These are phyloP conservation scores for Heliamphora pulchella DNA, from an alignment of 179 eudicot species.

Conservation along the genomic window DNA sequence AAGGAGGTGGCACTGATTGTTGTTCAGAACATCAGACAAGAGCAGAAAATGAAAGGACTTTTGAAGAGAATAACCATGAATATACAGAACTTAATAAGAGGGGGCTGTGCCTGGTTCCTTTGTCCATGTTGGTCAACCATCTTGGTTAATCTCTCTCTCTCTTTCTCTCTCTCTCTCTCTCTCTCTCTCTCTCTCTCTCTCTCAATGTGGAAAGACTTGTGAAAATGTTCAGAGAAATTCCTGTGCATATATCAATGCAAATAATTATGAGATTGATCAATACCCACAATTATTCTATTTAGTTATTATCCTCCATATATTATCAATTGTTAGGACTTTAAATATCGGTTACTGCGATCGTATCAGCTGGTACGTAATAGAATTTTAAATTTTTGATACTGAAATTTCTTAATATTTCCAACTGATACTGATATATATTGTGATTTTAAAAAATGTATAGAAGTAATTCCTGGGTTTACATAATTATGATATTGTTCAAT, in stretches of 20 bases:
- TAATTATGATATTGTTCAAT: no score
- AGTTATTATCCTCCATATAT: background rate
- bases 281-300: background rate
- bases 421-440: no score
- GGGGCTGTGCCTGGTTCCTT: constrained; percentile 44
- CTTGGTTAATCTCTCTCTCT: constrained; percentile 17
- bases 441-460: no score
- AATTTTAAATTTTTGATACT: no score
- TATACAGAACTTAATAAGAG: constrained; percentile 29
- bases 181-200: constrained; percentile 6
- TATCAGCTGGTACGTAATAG: no score
- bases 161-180: constrained; percentile 12
- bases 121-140: constrained; percentile 33
- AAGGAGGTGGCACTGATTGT: constrained; percentile 12
- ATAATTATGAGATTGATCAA: background rate
- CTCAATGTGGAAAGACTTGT: background rate
- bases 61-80: constrained; percentile 15
- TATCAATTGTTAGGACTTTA: no score
- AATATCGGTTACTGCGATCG: no score
- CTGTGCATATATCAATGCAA: background rate
- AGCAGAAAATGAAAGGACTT: background rate
- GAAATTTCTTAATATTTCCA: no score
- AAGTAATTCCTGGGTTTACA: no score
- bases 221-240: constrained; percentile 5
- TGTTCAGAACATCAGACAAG: background rate